Evolutionary conservation across 768 basidiomycete genomes (phyloP).

Genomic region (Suillus luteus): DNA sequence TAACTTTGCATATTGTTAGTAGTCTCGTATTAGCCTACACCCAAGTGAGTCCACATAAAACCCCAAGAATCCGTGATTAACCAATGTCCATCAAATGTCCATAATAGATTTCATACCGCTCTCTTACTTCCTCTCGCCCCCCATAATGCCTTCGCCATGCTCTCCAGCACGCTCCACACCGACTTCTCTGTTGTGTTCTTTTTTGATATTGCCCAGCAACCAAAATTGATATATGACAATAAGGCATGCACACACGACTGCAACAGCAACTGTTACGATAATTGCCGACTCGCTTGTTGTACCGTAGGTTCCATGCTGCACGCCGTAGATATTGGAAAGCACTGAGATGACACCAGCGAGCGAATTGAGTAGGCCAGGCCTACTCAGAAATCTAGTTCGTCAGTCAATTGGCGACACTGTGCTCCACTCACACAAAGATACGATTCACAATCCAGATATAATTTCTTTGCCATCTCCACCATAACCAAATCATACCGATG

Average conservation of each 20-base stretch:
- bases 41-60: conserved; percentile 4
- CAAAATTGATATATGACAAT: conserved; percentile 46
- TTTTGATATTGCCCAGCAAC: conserved; percentile 44
- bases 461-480: conserved; percentile 61
- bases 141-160: conserved; percentile 45
- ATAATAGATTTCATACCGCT: not conserved
- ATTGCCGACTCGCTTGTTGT: conserved; percentile 47
- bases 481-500: conserved; percentile 56
- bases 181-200: conserved; percentile 42
- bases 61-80: not conserved
- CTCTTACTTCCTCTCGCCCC: conserved; percentile 11
- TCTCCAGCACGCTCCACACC: conserved; percentile 45
- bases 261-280: conserved; percentile 44
- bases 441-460: conserved; percentile 61
- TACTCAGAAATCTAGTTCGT: conserved; percentile 24
- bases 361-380: conserved; percentile 60
- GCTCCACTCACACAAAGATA: conserved; percentile 50
- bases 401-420: not conserved
- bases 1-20: too few species aligned
- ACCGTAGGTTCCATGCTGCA: conserved; percentile 48
- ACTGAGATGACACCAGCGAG: conserved; percentile 59
- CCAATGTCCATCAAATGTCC: conserved; percentile 6
- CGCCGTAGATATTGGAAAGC: conserved; percentile 50
- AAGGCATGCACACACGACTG: conserved; percentile 45
- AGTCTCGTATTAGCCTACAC: not conserved